Base-by-base conservation (phyloP, 345 rosid genomes). In the Rhodamnia argentea region DNA sequence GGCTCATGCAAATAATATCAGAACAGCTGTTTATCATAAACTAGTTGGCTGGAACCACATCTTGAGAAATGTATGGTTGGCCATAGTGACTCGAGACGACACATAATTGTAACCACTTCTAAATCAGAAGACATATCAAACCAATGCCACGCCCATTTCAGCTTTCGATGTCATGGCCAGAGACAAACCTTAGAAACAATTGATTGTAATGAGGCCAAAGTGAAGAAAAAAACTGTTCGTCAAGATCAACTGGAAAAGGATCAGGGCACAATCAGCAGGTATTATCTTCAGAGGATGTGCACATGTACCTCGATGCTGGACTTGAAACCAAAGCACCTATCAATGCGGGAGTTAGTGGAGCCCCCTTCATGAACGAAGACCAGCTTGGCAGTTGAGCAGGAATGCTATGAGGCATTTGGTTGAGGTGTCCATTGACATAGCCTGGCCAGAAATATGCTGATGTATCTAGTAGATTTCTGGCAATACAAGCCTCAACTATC, bases 371-470 rank as follows among this genome's bases (percentile, higher is more conserved):
- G 90, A 95, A 92, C 75, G 98, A 90, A 82, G 96, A 93, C 99
- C 99, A 97, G 87, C 98, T 93, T 85, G 94, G 91, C 83, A 91
- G 84, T 91, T 94, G 98, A 85, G 89, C 84, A 50, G 96, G 97
- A 85, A 93, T 88, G 75, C 85, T 89, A 32, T 88, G 91, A 87
- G 95, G 96, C 84, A 95, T 87, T 87, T 94, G 98, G 90, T 89
- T 94, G 86, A 94, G 83, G 62, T 88, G 90, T 60, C 94, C 95
- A 90, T 92, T 93, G 84, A 94, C 99, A 90, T 96, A 97, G 86
- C 99, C 99, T 87, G 95, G 89, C 99, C 99, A 97, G 74, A 91
- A 92, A 86, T 97, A 97, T 82, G 99, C 98, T 13, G 99, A 94
- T 2, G 96, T 95, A 88, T 97, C 98, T 88, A 97, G 89, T 85